Conservation (phyloP, 345 rosid genomes). For the Brassica juncea region DNA sequence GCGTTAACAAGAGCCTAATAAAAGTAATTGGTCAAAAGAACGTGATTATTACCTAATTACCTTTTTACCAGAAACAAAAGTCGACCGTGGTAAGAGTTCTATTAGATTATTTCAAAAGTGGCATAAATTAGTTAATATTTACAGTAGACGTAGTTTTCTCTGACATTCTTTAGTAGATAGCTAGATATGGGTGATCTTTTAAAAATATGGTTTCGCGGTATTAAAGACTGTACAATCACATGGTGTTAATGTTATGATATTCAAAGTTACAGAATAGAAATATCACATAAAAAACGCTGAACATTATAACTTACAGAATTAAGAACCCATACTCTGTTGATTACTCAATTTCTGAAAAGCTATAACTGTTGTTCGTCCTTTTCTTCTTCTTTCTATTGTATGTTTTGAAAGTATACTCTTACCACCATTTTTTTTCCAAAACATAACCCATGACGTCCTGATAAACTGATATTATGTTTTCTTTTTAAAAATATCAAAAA, state of each 20-base stretch:
- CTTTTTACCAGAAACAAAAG: not conserved
- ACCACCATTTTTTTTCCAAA: not conserved
- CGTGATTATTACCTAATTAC: not conserved
- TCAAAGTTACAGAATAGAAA: not conserved
- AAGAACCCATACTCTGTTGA: not conserved
- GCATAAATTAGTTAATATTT: not conserved
- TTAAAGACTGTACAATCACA: not conserved
- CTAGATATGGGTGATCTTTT: not conserved
- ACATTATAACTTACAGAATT: not conserved
- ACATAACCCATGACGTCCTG: not conserved
- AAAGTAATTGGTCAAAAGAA: not conserved
- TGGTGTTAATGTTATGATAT: not conserved
- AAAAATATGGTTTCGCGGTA: not conserved
- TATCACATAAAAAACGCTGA: not conserved
- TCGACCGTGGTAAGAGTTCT: not conserved
- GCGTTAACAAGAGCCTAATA: slow-evolving; percentile 19
- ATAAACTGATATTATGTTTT: not conserved
- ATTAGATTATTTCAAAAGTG: not conserved
- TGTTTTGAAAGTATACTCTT: not conserved
- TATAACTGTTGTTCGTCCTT: not conserved
- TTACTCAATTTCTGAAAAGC: not conserved
- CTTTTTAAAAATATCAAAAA: not conserved
- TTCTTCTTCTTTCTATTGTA: not conserved
- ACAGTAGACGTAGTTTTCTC: not conserved
- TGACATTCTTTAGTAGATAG: not conserved